Conservation (phyloP, 345 rosid genomes). For the Eucalyptus camaldulensis region DNA sequence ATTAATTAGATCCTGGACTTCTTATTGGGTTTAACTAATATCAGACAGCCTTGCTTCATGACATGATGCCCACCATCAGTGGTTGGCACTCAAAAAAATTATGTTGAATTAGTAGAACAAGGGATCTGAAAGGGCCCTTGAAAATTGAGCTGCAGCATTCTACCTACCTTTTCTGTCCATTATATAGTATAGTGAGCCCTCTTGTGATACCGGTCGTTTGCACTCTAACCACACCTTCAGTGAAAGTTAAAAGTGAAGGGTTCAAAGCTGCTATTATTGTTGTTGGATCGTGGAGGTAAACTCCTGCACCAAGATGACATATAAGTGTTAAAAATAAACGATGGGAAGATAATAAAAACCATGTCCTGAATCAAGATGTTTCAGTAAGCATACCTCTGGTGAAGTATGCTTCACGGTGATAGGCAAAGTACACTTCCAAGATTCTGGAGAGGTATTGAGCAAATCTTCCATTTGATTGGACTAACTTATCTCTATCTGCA, state of each 20-base stretch:
- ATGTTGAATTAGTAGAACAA: background rate
- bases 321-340: background rate
- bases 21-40: background rate
- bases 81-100: background rate
- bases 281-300: constrained; percentile 92
- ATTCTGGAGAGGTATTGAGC: constrained; percentile 68
- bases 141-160: background rate
- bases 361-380: background rate
- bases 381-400: constrained; percentile 33
- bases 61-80: background rate
- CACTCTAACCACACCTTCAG: constrained; percentile 77
- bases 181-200: constrained; percentile 65
- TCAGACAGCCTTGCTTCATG: background rate
- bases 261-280: constrained; percentile 61
- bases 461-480: constrained; percentile 50
- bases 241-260: constrained; percentile 74
- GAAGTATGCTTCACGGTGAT: constrained; percentile 55
- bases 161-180: constrained; percentile 54
- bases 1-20: background rate
- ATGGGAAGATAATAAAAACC: background rate
- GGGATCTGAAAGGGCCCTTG: background rate
- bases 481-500: constrained; percentile 57
- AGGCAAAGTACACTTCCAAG: constrained; percentile 53
- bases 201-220: constrained; percentile 74
- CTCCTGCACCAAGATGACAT: constrained; percentile 32